phyloP scores from a whole-genome alignment of 129 eudicot genomes.

The Flaveria sonorensis region DNA sequence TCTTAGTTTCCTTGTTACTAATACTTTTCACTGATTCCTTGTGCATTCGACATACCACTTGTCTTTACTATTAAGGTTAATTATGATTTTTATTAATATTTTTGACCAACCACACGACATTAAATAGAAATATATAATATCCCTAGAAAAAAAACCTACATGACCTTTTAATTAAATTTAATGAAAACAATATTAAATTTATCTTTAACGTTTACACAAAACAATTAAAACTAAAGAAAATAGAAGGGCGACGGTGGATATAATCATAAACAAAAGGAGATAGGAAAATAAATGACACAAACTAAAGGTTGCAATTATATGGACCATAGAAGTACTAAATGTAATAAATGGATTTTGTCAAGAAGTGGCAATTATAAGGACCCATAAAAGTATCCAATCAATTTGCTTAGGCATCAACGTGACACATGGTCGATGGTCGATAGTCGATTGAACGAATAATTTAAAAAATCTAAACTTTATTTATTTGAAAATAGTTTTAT shows the following conservation, averaged over 20 bases:
- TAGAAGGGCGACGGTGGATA: not conserved
- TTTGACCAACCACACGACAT: too few relatives aligned
- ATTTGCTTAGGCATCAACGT: too few relatives aligned
- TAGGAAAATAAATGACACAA: not conserved
- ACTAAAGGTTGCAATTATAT: not conserved
- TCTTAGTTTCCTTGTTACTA: too few relatives aligned
- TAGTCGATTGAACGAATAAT: too few relatives aligned
- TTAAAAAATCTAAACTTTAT: too few relatives aligned
- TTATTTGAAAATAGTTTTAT: too few relatives aligned
- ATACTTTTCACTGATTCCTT: too few relatives aligned
- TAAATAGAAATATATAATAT: not conserved
- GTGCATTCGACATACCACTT: too few relatives aligned
- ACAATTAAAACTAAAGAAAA: not conserved
- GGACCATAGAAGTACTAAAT: not conserved
- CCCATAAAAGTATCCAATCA: not conserved
- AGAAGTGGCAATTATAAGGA: not conserved
- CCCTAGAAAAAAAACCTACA: not conserved
- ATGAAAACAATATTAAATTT: not conserved
- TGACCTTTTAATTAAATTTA: not conserved
- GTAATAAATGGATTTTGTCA: not conserved
- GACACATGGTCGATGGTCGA: too few relatives aligned
- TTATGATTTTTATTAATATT: too few relatives aligned
- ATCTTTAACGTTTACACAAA: not conserved
- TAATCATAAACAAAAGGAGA: not conserved
- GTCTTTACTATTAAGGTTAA: too few relatives aligned